Evolutionary conservation across 768 basidiomycete species (phyloP).

Genomic region (Mycena olivaceomarginata): DNA sequence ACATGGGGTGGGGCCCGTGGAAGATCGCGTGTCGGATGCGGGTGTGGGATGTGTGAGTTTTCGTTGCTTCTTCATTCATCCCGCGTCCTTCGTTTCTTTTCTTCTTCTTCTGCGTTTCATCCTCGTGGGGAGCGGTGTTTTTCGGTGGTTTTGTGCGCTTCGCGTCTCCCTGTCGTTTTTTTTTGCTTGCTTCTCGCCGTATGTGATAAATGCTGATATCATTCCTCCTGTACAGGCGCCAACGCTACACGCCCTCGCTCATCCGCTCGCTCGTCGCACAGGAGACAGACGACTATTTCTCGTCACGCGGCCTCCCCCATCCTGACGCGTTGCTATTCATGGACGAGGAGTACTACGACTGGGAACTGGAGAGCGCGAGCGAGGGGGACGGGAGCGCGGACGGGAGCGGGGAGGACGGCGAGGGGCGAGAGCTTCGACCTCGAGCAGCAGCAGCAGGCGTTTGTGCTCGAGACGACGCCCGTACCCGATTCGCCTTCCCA

Average conservation of each 20-base stretch:
- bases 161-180: not conserved
- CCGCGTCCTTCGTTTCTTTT: too few species aligned
- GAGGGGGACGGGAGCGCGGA: constrained; percentile 31
- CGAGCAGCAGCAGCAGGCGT: constrained; percentile 30
- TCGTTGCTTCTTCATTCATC: not conserved
- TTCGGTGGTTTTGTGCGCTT: not conserved
- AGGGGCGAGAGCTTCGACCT: constrained; percentile 31
- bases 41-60: constrained; percentile 44
- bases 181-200: too few species aligned
- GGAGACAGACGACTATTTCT: constrained; percentile 44
- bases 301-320: constrained; percentile 35
- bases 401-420: constrained; percentile 8
- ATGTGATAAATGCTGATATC: not conserved
- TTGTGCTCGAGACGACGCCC: not conserved
- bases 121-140: too few species aligned
- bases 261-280: constrained; percentile 45
- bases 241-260: constrained; percentile 38
- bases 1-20: constrained; percentile 41
- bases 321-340: constrained; percentile 43
- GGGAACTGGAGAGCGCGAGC: constrained; percentile 44
- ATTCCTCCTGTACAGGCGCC: constrained; percentile 15
- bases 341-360: constrained; percentile 47
- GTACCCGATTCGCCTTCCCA: not conserved
- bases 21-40: constrained; percentile 45
- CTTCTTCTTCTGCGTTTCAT: not conserved